Evolutionary conservation across 495 filamentous ascomycete species (phyloP).

Genomic region (Neurospora terricola): DNA sequence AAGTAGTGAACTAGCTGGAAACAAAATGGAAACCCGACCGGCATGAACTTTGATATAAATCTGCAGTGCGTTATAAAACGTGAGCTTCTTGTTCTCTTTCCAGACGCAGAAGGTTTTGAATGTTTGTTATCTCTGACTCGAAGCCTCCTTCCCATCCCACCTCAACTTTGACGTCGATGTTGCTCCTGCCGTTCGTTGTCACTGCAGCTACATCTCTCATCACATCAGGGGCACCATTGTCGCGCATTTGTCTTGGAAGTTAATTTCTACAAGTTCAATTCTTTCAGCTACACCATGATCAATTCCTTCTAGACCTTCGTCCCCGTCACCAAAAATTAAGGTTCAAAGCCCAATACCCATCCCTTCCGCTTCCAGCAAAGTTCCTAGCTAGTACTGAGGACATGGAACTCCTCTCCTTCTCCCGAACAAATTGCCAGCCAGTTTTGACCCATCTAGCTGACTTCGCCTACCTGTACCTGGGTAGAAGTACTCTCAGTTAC

Average conservation of each 20-base stretch:
- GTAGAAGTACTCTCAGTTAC: background rate
- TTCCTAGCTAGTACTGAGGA: background rate
- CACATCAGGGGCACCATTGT: too few species aligned
- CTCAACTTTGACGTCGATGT: accelerated
- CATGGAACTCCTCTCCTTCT: background rate
- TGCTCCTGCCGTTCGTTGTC: background rate
- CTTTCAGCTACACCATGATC: background rate
- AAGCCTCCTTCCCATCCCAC: background rate
- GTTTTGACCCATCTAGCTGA: too few species aligned
- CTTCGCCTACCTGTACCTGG: background rate
- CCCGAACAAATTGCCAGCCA: background rate
- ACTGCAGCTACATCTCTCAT: background rate
- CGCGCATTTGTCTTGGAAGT: background rate
- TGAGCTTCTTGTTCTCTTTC: background rate
- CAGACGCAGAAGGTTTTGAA: too few species aligned
- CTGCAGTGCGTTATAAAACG: background rate
- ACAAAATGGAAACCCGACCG: background rate
- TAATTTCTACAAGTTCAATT: background rate
- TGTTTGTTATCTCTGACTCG: background rate
- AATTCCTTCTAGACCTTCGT: background rate
- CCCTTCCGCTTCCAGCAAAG: background rate
- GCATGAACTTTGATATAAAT: background rate
- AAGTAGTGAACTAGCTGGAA: background rate
- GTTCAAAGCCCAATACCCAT: background rate
- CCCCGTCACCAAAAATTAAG: background rate